These are phyloP conservation scores for Tetragonia tetragonoides DNA, from an alignment of 148 eudicot genomes.

Conservation along the genomic window DNA sequence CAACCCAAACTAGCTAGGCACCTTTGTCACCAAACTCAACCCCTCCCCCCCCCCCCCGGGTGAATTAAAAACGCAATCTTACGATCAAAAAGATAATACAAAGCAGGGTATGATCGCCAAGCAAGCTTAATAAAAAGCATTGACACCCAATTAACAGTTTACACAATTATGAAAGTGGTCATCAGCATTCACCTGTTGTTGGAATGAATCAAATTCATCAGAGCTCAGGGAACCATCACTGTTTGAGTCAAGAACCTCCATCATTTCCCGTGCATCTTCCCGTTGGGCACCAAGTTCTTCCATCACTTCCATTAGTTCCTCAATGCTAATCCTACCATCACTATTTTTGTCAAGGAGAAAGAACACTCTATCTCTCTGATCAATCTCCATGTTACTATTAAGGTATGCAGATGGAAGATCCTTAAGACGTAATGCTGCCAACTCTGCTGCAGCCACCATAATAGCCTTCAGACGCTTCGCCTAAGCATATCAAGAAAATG, in stretches of 20 bases:
- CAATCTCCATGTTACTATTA: slow-evolving; percentile 34
- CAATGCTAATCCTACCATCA: slow-evolving; percentile 96
- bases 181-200: slow-evolving; percentile 64
- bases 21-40: neutral
- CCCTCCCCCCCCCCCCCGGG: too few relatives aligned
- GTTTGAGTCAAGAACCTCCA: slow-evolving; percentile 91
- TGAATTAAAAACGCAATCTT: neutral
- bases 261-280: slow-evolving; percentile 94
- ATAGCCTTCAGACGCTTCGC: slow-evolving; percentile 82
- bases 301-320: slow-evolving; percentile 96
- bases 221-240: slow-evolving; percentile 95
- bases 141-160: neutral
- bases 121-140: neutral
- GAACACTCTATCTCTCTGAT: slow-evolving; percentile 60
- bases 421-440: slow-evolving; percentile 82
- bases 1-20: neutral
- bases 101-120: neutral
- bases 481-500: slow-evolving; percentile 36
- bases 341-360: slow-evolving; percentile 93
- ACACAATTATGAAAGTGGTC: neutral
- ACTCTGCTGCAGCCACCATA: slow-evolving; percentile 97
- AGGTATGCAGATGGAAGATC: slow-evolving; percentile 73
- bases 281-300: slow-evolving; percentile 94
- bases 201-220: slow-evolving; percentile 88
- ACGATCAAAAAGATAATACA: neutral